These are phyloP conservation scores for Articulospora tetracladia DNA, from an alignment of 495 filamentous ascomycete genomes.

Conservation along the genomic window DNA sequence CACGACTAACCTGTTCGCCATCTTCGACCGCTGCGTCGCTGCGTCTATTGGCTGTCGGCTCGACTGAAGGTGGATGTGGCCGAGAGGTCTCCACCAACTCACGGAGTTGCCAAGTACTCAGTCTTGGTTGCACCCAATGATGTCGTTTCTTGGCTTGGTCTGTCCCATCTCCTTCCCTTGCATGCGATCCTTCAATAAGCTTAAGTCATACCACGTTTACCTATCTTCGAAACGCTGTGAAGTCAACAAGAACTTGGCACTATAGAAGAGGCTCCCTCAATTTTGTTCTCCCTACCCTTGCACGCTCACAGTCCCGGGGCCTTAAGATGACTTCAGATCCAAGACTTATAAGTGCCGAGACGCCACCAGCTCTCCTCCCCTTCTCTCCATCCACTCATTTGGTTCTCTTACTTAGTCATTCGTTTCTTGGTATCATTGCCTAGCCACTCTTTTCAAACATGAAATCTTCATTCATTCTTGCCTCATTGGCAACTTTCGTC, in stretches of 20 bases:
- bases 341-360: neutral
- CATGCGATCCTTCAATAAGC: neutral
- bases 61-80: too few relatives aligned
- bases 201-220: neutral
- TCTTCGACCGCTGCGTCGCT: too few relatives aligned
- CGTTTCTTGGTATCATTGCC: conserved; percentile 1
- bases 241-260: neutral
- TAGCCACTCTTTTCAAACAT: conserved; percentile 2
- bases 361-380: neutral
- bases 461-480: conserved; percentile 1
- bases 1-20: too few relatives aligned
- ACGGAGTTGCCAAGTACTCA: neutral
- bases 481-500: neutral
- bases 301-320: neutral
- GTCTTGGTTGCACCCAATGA: neutral
- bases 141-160: neutral
- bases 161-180: neutral
- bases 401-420: neutral
- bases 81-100: neutral
- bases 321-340: neutral
- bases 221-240: neutral
- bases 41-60: too few relatives aligned
- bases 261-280: neutral
- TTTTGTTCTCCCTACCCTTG: neutral
- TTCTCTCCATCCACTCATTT: neutral